Base-by-base conservation (phyloP, 345 rosid species). In the Lumnitzera littorea region DNA sequence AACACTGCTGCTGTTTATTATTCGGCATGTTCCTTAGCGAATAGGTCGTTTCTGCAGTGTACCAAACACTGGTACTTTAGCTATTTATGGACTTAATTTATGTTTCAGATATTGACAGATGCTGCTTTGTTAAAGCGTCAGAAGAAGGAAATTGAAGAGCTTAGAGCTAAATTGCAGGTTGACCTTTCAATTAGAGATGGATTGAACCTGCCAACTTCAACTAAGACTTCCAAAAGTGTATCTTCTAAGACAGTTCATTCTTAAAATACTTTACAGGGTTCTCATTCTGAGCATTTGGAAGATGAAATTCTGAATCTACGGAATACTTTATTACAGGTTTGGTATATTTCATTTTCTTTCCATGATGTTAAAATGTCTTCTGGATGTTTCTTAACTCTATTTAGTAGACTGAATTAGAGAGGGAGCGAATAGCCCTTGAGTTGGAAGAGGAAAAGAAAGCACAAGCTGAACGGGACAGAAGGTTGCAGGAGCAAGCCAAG, bases 71-170 rank as follows among this genome's bases (percentile, higher is more conserved):
- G 43, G 43, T 36, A 36, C 43, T 36, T 36, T 5, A 36, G 43
- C 43, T 36, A 36, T 4, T 46, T 64, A 29, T 36, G 49, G 31
- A 17, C 56, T 57, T 68, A 24, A 53, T 49, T 75, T 64, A 55
- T 29, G 25, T 70, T 66, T 48, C 63, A 92, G 98, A 82, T 92
- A 63, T 74, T 89, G 69, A 89, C 96, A 23, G 96, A 92, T 80
- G 96, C 96, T 70, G 98, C 98, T 71, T 64, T 92, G 64, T 62
- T 92, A 65, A 92, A 92, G 82, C 96, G 98, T 50, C 98, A 89
- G 66, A 92, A 92, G 84, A 92, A 85, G 76, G 98, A 92, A 73
- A 92, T 92, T 63, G 98, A 89, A 76, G 94, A 92, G 77, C 96
- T 92, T 73, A 84, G 96, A 64, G 88, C 89, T 67, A 92, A 92